Evolutionary conservation across 192 early-diverging fungal genomes (phyloP).

Genomic region (Coemansia sp.): DNA sequence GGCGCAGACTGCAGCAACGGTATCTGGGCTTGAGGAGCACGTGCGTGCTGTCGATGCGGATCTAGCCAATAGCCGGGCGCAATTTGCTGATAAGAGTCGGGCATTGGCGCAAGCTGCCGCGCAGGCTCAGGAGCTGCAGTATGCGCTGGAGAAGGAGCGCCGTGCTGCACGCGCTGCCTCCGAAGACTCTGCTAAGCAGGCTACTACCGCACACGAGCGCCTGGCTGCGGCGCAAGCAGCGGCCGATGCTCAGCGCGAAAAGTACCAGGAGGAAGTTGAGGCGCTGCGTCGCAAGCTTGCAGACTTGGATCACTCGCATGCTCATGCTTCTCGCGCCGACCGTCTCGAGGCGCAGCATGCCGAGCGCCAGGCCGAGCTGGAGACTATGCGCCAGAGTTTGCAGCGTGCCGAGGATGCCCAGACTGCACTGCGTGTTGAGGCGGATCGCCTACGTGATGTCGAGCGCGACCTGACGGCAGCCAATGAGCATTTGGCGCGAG

Average conservation of each 20-base stretch:
- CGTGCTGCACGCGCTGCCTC: slow-evolving; percentile 17
- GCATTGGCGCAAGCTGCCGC: slow-evolving; percentile 33
- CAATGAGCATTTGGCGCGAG: slow-evolving; percentile 29
- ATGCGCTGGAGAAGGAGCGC: slow-evolving; percentile 43
- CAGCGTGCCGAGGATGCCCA: slow-evolving; percentile 33
- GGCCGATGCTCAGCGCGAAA: slow-evolving; percentile 18
- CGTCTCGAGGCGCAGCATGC: slow-evolving; percentile 39
- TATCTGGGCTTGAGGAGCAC: slow-evolving; percentile 33
- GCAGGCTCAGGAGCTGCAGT: slow-evolving; percentile 50
- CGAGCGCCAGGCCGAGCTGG: slow-evolving; percentile 48
- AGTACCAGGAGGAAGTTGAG: slow-evolving; percentile 19
- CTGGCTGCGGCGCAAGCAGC: slow-evolving; percentile 28
- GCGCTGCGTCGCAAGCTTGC: slow-evolving; percentile 27
- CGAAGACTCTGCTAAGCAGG: slow-evolving; percentile 28
- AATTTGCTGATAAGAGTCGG: slow-evolving; percentile 54
- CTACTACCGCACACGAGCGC: slow-evolving; percentile 19
- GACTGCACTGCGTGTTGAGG: slow-evolving; percentile 34
- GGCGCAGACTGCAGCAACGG: slow-evolving; percentile 20
- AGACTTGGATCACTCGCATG: slow-evolving; percentile 27
- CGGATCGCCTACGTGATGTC: slow-evolving; percentile 45
- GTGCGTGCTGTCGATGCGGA: slow-evolving; percentile 48
- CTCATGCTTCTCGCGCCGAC: slow-evolving; percentile 29
- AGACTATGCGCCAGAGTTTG: slow-evolving; percentile 44
- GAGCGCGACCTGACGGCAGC: slow-evolving; percentile 31
- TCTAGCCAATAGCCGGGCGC: slow-evolving; percentile 51